Evolutionary conservation across 2,329 filamentous ascomycete genomes (phyloP), one percentile per base, ranked within the genome.

Genomic region (Lachnellula subtilissima): DNA sequence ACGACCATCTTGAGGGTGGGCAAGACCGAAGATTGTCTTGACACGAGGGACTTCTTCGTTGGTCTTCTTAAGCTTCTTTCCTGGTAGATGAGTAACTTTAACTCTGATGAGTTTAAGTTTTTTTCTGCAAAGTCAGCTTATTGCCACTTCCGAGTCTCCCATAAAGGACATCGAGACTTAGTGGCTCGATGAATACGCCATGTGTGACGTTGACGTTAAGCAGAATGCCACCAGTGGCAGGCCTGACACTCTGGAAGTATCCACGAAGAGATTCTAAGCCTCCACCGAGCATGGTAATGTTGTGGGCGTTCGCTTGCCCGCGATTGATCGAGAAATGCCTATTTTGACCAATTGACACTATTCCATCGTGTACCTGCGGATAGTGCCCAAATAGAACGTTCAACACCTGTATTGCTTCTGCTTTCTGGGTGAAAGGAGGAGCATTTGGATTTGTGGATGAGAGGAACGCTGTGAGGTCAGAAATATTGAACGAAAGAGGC

Each of bases 121-220:
- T 58, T 42, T 61, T 65, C 43, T 54, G 23, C 6, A 65, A 46
- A 3, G 46, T 65, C 12, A 50, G 19, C 51, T 47, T 57, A 46
- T 63, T 64, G 5, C 56, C 62, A 3, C 56, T 56, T 9, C 67
- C 65, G 46, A 71, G 71, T 25, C 68, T 65, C 0, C 52, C 37
- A 11, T 79, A 73, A 0, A 79, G 54, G 0, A 61, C 36, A 3
- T 50, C 53, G 19, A 85, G 67, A 2, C 70, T 68, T 0, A 73
- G 74, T 2, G 74, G 63, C 60, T 80, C 74, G 68, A 83, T 84
- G 64, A 83, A 86, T 0, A 82, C 81, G 2, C 76, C 75, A 46
- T 79, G 79, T 8, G 81, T 81, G 25, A 86, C 82, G 56, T 87
- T 85, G 3, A 87, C 72, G 55, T 88, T 87, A 12, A 87, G 67